These are phyloP conservation scores for Teunomyces kruisii DNA, from an alignment of 805 yeast genomes.

Conservation along the genomic window DNA sequence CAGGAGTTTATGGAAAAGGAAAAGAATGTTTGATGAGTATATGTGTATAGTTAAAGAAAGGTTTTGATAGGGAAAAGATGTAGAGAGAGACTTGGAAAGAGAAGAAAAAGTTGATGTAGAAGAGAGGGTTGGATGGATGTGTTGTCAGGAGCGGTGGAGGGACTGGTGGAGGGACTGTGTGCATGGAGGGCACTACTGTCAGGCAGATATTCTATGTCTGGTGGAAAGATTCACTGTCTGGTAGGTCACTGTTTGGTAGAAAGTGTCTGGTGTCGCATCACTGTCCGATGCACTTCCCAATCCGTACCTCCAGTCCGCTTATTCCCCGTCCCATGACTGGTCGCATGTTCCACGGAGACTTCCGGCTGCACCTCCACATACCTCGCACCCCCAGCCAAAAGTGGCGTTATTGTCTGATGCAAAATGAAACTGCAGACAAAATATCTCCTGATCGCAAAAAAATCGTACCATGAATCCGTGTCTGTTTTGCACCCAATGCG, in stretches of 20 bases:
- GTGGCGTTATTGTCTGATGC: neutral
- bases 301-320: too few species aligned
- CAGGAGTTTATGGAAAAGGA: conserved; percentile 43
- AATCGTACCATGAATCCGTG: neutral
- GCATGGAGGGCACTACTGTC: too few species aligned
- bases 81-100: neutral
- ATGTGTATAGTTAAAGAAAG: neutral
- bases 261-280: too few species aligned
- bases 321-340: too few species aligned
- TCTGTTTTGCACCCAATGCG: neutral
- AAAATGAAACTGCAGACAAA: neutral
- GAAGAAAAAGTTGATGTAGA: neutral
- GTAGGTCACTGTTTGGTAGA: too few species aligned
- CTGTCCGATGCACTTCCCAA: too few species aligned
- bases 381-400: neutral
- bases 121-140: too few species aligned
- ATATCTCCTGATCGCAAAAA: neutral
- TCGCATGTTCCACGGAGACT: neutral
- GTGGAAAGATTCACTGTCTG: too few species aligned
- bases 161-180: too few species aligned
- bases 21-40: conserved; percentile 3
- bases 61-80: neutral
- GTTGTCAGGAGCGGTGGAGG: too few species aligned
- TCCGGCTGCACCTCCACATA: too few species aligned
- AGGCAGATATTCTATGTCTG: too few species aligned